Conservation (phyloP, 139 green algal genomes). For the Chlorella ohadii region DNA sequence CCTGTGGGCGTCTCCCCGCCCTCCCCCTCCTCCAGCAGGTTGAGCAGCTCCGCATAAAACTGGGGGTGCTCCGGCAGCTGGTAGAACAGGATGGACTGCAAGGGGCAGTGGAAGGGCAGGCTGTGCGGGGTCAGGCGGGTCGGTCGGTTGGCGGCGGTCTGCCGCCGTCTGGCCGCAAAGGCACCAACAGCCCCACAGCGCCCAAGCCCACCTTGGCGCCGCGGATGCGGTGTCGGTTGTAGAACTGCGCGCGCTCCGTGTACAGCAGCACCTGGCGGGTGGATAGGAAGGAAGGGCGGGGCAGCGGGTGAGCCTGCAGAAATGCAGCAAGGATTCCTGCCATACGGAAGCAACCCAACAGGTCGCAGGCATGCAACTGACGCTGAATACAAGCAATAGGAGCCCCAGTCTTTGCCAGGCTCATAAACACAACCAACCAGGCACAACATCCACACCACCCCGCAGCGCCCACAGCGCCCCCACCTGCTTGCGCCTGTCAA, state of each 20-base stretch:
- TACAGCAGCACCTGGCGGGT: conserved; percentile 83
- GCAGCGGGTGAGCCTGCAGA: no score
- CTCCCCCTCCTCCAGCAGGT: conserved; percentile 55
- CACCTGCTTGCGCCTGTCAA: conserved; percentile 59
- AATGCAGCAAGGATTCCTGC: no score
- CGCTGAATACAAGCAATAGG: no score
- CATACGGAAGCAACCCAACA: no score
- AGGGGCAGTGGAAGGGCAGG: not conserved
- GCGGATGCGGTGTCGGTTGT: conserved; percentile 79
- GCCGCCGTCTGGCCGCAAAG: no score
- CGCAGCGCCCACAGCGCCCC: not conserved
- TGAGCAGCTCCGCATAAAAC: conserved; percentile 89
- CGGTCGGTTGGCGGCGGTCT: no score
- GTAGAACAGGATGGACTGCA: conserved; percentile 89
- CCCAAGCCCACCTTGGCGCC: conserved; percentile 72
- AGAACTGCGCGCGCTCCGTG: conserved; percentile 97
- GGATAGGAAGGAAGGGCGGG: not conserved
- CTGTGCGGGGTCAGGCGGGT: not conserved
- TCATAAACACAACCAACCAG: no score
- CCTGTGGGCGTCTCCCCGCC: conserved; percentile 3
- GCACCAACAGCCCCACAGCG: not conserved
- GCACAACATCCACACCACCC: not conserved
- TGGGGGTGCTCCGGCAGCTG: conserved; percentile 79
- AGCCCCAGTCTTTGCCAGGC: no score
- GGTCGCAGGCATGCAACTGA: no score